Evolutionary conservation across 164 flowering plant genomes (phyloP).

Genomic region (Santalum album): DNA sequence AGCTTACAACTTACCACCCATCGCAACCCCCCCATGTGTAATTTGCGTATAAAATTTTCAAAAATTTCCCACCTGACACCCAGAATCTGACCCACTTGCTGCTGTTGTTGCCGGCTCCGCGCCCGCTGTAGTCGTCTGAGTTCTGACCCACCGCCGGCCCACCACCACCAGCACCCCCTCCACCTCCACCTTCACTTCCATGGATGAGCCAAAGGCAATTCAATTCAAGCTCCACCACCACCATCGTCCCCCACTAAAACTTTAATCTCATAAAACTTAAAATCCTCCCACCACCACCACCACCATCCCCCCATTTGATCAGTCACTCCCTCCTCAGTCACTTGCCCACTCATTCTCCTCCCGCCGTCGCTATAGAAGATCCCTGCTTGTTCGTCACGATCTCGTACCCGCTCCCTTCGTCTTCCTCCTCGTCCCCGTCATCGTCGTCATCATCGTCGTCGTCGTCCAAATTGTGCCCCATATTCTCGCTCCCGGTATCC

Average conservation of each 20-base stretch:
- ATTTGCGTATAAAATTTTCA: background rate
- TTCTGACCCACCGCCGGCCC: background rate
- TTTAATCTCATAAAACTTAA: too few relatives aligned
- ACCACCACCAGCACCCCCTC: too few relatives aligned
- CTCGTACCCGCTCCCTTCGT: constrained; percentile 31
- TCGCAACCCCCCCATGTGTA: constrained; percentile 1
- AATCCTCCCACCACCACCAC: background rate
- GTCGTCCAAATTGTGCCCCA: constrained; percentile 15
- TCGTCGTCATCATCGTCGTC: constrained; percentile 25
- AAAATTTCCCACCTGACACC: background rate
- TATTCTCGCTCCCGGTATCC: constrained; percentile 16
- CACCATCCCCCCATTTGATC: background rate
- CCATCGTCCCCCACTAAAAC: background rate
- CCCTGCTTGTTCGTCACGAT: constrained; percentile 30
- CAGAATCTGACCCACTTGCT: background rate
- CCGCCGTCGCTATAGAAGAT: constrained; percentile 13
- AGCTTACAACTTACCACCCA: background rate
- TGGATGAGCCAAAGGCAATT: too few relatives aligned
- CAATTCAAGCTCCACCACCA: background rate
- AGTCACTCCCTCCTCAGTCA: too few relatives aligned
- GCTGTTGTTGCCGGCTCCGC: too few relatives aligned
- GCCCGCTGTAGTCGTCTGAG: background rate
- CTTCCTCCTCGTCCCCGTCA: constrained; percentile 24
- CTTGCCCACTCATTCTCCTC: constrained; percentile 4
- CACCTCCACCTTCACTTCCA: too few relatives aligned